Evolutionary conservation across 1,139 yeast species (phyloP), one percentile per base, ranked within the genome.

Genomic region (Yamadazyma dendronema): DNA sequence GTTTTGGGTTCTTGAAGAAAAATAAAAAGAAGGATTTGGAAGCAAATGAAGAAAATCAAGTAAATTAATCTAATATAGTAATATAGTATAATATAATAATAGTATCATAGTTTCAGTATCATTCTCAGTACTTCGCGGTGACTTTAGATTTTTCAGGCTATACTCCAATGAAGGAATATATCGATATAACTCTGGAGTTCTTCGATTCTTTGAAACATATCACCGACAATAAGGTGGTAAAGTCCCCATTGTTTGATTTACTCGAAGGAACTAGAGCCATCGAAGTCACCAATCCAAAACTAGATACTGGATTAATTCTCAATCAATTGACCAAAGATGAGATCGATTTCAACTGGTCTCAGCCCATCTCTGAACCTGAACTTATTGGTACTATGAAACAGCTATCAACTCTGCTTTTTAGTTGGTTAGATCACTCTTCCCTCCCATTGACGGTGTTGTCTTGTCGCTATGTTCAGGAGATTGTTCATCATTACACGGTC

Each of bases 211-310:
- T 71, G 17, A 40, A 46, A 10, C 43, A 45, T 4, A 55, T 77
- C 30, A 50, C 57, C 24, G 61, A 67, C 24, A 53, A 56, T 27
- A 64, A 64, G 32, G 79, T 84, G 14, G 72, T 78, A 3, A 77
- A 78, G 49, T 68, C 74, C 2, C 67, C 74, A 0, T 54, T 59
- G 27, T 83, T 83, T 56, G 76, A 81, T 42, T 58, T 84, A 27
- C 66, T 84, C 38, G 87, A 82, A 49, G 90, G 90, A 0, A 82
- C 94, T 0, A 76, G 86, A 48, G 89, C 94, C 0, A 59, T 83
- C 37, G 94, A 84, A 53, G 72, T 79, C 4, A 61, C 72, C 38
- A 84, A 83, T 50, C 61, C 67, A n/a, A 73, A 72, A 41, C 59
- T 84, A 32, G 94, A 84, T 48, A 77, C 92, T 0, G 80, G 82